Evolutionary conservation across 225 moss, liverwort and hornwort genomes (phyloP).

Genomic region (Bryoerythrophyllum caledonicum): DNA sequence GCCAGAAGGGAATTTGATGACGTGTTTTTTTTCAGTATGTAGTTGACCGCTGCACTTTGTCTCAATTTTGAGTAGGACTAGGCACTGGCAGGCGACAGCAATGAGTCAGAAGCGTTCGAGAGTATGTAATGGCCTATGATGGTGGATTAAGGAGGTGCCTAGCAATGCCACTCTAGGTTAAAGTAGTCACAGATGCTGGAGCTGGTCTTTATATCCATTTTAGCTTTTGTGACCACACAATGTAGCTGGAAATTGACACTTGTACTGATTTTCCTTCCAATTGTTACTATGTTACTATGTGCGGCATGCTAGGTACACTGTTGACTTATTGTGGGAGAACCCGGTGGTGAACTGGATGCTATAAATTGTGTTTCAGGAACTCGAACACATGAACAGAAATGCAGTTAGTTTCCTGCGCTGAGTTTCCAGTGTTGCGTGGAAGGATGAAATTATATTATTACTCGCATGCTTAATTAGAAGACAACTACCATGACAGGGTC

Average conservation of each 20-base stretch:
- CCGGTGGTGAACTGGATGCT: background rate
- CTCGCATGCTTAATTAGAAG: background rate
- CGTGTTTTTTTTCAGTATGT: constrained; percentile 1
- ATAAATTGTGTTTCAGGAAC: background rate
- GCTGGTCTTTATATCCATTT: constrained; percentile 22
- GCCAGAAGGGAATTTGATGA: constrained; percentile 1
- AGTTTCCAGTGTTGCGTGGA: background rate
- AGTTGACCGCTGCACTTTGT: constrained; percentile 28
- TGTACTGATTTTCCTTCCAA: background rate
- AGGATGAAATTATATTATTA: background rate
- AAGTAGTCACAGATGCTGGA: constrained; percentile 19
- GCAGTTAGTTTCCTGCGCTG: background rate
- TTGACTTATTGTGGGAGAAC: background rate
- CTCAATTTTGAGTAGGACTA: constrained; percentile 45
- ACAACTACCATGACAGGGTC: no score
- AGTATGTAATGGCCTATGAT: constrained; percentile 16
- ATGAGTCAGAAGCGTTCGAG: constrained; percentile 19
- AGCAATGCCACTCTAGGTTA: constrained; percentile 7
- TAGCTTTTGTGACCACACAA: constrained; percentile 30
- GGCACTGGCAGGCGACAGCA: constrained; percentile 26
- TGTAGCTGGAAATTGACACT: constrained; percentile 25
- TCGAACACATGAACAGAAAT: background rate
- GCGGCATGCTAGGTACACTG: background rate
- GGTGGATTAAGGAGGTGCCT: constrained; percentile 21
- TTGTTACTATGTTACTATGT: background rate